A percentile compares a stretch with the other conserved stretches of the same genome.
Conservation (phyloP, 257 asterid species). For the Rubia yunnanensis region DNA sequence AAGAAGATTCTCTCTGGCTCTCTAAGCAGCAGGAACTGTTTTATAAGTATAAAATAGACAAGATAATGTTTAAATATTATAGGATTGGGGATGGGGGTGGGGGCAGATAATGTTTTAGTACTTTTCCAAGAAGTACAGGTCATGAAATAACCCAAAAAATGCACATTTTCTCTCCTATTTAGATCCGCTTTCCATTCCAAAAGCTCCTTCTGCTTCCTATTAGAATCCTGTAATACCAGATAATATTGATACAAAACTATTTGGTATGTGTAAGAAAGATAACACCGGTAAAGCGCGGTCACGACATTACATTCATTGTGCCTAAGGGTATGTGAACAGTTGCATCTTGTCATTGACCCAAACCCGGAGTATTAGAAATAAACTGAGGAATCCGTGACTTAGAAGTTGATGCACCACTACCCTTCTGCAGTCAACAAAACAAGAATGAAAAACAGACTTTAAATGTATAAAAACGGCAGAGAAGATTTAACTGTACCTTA, state of each 20-base stretch:
- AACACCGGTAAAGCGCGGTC: background rate
- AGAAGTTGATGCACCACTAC: slow-evolving; percentile 43
- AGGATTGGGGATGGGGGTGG: too few relatives aligned
- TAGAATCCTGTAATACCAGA: slow-evolving; percentile 52
- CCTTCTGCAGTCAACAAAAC: slow-evolving; percentile 48
- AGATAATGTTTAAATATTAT: slow-evolving; percentile 8
- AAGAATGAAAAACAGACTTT: background rate
- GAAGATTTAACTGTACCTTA: background rate
- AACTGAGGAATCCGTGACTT: slow-evolving; percentile 73
- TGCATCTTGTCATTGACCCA: slow-evolving; percentile 95
- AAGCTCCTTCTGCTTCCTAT: slow-evolving; percentile 68
- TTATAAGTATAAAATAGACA: slow-evolving; percentile 9
- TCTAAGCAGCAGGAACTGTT: slow-evolving; percentile 94
- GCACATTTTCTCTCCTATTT: slow-evolving; percentile 79
- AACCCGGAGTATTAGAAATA: slow-evolving; percentile 78
- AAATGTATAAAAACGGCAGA: background rate
- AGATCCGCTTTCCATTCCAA: slow-evolving; percentile 83
- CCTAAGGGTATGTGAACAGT: slow-evolving; percentile 90
- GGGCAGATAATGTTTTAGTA: too few relatives aligned
- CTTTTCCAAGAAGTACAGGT: background rate
- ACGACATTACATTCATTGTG: slow-evolving; percentile 51
- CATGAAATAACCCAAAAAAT: slow-evolving; percentile 8
- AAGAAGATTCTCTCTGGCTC: slow-evolving; percentile 99
- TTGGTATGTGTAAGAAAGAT: slow-evolving; percentile 3
- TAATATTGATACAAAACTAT: slow-evolving; percentile 7